Percentiles rank a stretch among this genome's conserved stretches.
Evolutionary conservation across 2,329 filamentous ascomycete genomes (phyloP).

Genomic region (Claviceps pazoutovae): DNA sequence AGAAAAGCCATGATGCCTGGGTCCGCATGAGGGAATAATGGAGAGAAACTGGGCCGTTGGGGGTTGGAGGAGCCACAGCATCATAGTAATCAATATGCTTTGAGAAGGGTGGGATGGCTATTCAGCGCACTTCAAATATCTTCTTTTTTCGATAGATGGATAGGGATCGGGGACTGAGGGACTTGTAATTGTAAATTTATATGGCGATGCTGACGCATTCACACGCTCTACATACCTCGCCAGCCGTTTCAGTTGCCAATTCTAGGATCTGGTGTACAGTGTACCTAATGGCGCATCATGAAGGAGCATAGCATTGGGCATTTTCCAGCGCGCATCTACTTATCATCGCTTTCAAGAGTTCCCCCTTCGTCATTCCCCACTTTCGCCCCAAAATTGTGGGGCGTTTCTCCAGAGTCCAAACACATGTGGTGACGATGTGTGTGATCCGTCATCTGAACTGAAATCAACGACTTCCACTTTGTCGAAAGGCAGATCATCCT

Average conservation of each 20-base stretch:
- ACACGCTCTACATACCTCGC: constrained; percentile 13
- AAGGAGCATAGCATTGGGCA: too few species aligned
- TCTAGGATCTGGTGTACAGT: not conserved
- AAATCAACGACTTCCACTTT: not conserved
- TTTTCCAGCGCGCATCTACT: too few species aligned
- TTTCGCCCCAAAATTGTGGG: not conserved
- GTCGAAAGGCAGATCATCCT: not conserved
- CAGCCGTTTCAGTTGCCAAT: constrained; percentile 8
- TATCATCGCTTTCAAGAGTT: not conserved
- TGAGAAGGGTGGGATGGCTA: constrained; percentile 8
- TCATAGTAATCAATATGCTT: constrained; percentile 4
- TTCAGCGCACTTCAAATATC: constrained; percentile 9
- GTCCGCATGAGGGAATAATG: not conserved
- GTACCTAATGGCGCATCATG: too few species aligned
- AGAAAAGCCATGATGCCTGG: not conserved
- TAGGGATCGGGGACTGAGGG: constrained; percentile 18
- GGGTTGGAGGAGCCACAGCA: constrained; percentile 4
- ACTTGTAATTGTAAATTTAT: constrained; percentile 30
- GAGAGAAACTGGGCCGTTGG: constrained; percentile 1
- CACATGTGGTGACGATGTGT: not conserved
- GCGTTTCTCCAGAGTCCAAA: not conserved
- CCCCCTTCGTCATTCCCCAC: not conserved
- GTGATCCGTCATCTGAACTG: constrained; percentile 2
- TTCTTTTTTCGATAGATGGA: constrained; percentile 21
- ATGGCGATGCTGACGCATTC: constrained; percentile 25